These are phyloP conservation scores for Agaricus subrufescens DNA, from an alignment of 768 basidiomycete genomes.

Conservation along the genomic window DNA sequence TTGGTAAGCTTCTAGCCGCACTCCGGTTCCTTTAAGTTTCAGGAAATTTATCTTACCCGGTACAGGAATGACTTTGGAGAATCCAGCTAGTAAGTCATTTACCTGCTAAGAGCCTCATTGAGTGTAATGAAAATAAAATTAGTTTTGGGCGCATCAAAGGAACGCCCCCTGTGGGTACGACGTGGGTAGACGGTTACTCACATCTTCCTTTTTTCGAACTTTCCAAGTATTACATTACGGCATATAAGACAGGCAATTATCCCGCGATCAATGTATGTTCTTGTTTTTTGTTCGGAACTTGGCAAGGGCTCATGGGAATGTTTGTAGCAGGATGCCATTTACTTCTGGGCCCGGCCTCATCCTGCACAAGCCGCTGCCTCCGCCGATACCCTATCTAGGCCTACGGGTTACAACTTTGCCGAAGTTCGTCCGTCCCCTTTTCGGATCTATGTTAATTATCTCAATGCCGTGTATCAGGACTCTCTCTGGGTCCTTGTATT, in stretches of 20 bases:
- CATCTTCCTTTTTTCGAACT: slow-evolving; percentile 58
- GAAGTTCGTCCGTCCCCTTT: slow-evolving; percentile 26
- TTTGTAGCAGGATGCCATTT: slow-evolving; percentile 39
- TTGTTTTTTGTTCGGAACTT: slow-evolving; percentile 17
- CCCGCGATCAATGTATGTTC: slow-evolving; percentile 50
- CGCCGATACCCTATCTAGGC: slow-evolving; percentile 40
- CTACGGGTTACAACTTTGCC: slow-evolving; percentile 46
- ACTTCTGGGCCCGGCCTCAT: slow-evolving; percentile 66
- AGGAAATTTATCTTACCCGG: not conserved
- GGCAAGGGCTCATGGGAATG: not conserved
- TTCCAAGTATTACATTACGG: slow-evolving; percentile 59
- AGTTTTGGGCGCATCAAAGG: slow-evolving; percentile 59
- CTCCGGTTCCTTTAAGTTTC: not conserved
- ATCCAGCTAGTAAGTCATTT: slow-evolving; percentile 52
- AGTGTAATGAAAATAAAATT: not conserved
- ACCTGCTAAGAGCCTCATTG: not conserved
- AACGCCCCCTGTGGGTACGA: slow-evolving; percentile 37
- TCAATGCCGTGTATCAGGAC: slow-evolving; percentile 29
- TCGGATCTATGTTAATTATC: not conserved
- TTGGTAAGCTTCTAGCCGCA: slow-evolving; percentile 36
- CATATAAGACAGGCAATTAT: slow-evolving; percentile 63
- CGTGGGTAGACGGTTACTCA: slow-evolving; percentile 37
- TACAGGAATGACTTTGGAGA: slow-evolving; percentile 73
- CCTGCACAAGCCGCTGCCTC: slow-evolving; percentile 41
- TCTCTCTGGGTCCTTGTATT: slow-evolving; percentile 66